Conservation (phyloP, 441 rosid genomes). For the Gossypium schwendimanii region DNA sequence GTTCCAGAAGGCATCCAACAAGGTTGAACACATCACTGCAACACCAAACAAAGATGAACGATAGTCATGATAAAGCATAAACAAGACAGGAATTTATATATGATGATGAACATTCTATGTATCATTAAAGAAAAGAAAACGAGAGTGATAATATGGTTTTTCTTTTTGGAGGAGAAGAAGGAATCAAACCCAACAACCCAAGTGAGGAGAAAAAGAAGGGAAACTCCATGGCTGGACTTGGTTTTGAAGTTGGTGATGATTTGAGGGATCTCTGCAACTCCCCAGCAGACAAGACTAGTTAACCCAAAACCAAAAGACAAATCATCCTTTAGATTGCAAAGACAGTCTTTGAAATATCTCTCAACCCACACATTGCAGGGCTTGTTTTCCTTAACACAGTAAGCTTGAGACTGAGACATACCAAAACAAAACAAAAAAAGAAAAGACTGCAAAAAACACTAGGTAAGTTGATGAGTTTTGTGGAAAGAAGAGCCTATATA, state of each 20-base stretch:
- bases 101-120: background rate
- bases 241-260: conserved; percentile 78
- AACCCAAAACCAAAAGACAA: conserved; percentile 63
- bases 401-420: conserved; percentile 26
- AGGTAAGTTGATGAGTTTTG: background rate
- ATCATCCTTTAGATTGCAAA: conserved; percentile 61
- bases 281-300: conserved; percentile 63
- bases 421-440: too few species aligned
- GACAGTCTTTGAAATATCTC: conserved; percentile 70
- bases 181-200: conserved; percentile 72
- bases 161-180: background rate
- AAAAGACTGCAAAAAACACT: background rate
- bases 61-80: background rate
- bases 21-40: conserved; percentile 81
- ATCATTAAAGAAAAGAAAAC: background rate
- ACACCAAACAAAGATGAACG: background rate
- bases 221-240: conserved; percentile 88
- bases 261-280: conserved; percentile 84
- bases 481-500: background rate
- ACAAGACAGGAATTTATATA: background rate
- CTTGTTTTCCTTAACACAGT: conserved; percentile 50
- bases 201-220: conserved; percentile 76
- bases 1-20: conserved; percentile 76
- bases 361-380: conserved; percentile 60
- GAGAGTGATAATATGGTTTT: background rate